Conservation (phyloP, 2,329 filamentous ascomycete species). For the Tolypocladium capitatum region DNA sequence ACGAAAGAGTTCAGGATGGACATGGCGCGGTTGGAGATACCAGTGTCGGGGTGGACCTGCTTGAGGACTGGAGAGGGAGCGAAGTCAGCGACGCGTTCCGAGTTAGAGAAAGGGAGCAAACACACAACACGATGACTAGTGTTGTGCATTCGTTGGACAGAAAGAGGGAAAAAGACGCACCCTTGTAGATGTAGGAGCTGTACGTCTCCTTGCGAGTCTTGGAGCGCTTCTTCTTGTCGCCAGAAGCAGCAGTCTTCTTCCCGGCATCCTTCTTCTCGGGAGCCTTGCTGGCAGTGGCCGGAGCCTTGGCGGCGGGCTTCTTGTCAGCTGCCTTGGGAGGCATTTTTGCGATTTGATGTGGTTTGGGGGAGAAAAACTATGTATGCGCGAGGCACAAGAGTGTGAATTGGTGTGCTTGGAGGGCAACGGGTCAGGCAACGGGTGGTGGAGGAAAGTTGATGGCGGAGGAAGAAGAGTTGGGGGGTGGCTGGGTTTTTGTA, state of each 20-base stretch:
- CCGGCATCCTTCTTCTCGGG: constrained; percentile 98
- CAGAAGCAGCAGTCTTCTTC: constrained; percentile 96
- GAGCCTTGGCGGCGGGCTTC: constrained; percentile 97
- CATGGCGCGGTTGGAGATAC: constrained; percentile 99
- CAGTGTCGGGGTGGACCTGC: constrained; percentile 99
- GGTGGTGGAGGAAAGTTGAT: constrained; percentile 28
- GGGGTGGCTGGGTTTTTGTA: constrained; percentile 47
- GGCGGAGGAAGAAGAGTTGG: constrained; percentile 33
- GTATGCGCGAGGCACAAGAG: neutral
- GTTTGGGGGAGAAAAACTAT: constrained; percentile 6
- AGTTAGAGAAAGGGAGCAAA: neutral
- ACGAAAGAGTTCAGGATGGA: constrained; percentile 99
- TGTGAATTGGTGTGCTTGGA: constrained; percentile 5
- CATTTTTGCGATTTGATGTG: constrained; percentile 51
- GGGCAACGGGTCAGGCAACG: constrained; percentile 19
- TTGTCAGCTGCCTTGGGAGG: constrained; percentile 96
- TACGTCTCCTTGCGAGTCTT: constrained; percentile 99
- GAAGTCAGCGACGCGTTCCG: neutral
- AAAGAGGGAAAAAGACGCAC: constrained; percentile 45
- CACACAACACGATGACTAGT: too few relatives aligned
- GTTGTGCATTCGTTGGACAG: too few relatives aligned
- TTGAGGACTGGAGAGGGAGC: constrained; percentile 64
- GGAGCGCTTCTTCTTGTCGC: constrained; percentile 99
- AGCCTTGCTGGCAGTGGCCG: constrained; percentile 55
- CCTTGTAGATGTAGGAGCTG: constrained; percentile 99